A percentile compares a stretch with the other conserved stretches of the same genome.
phyloP scores from a whole-genome alignment of 2,329 filamentous ascomycete species.

The Aspergillus carbonarius region DNA sequence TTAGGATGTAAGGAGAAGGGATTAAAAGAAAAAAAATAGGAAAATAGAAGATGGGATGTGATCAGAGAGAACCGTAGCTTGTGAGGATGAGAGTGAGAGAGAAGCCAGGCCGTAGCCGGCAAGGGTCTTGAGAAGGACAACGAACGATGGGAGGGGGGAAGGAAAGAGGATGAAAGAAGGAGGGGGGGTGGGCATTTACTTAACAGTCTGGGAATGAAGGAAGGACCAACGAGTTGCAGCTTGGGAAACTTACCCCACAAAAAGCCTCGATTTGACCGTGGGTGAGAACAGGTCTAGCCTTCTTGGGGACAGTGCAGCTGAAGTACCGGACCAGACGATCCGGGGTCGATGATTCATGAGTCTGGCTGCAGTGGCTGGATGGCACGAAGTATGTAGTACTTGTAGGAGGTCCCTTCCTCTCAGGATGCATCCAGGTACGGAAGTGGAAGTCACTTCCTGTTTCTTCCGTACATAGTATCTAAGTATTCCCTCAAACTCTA shows the following conservation, averaged over 20 bases:
- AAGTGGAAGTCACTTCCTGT: too few relatives aligned
- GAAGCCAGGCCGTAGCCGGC: neutral
- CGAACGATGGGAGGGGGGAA: constrained; percentile 1
- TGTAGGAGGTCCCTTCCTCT: too few relatives aligned
- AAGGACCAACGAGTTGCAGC: neutral
- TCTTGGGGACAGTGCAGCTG: neutral
- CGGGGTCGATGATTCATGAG: constrained; percentile 1
- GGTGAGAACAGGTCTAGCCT: constrained; percentile 20
- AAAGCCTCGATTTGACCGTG: constrained; percentile 22
- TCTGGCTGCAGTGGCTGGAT: neutral
- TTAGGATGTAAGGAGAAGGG: neutral
- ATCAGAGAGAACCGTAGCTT: neutral
- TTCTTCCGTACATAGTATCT: too few relatives aligned
- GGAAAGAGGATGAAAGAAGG: neutral
- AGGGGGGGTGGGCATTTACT: neutral
- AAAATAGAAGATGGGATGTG: neutral
- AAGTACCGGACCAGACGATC: neutral
- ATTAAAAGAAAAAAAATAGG: neutral
- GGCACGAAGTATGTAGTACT: too few relatives aligned
- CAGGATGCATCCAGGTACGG: too few relatives aligned
- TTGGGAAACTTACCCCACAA: constrained; percentile 19
- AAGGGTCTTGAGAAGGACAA: constrained; percentile 1
- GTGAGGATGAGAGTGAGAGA: neutral
- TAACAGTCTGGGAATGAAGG: neutral
- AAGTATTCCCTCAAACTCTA: too few relatives aligned